Conservation (phyloP, 2,329 filamentous ascomycete species). For the Talaromyces amestolkiae region DNA sequence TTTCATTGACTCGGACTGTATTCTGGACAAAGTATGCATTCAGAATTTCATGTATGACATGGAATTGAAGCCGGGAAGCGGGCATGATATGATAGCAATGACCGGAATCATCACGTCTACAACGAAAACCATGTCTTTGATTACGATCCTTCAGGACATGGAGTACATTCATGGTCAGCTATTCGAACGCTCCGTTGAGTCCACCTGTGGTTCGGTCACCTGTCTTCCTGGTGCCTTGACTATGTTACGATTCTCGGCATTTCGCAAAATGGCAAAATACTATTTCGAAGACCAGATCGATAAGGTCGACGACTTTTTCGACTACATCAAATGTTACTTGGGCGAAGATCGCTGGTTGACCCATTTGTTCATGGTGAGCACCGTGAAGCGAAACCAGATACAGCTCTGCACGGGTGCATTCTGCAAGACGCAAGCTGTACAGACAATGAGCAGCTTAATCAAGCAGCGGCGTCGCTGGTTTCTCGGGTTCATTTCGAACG, state of each 20-base stretch:
- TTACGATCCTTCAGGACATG: slow-evolving; percentile 94
- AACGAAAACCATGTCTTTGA: slow-evolving; percentile 79
- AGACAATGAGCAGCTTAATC: slow-evolving; percentile 77
- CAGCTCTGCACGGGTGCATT: slow-evolving; percentile 97
- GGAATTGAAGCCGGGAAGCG: slow-evolving; percentile 91
- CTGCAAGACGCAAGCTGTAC: slow-evolving; percentile 96
- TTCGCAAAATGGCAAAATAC: slow-evolving; percentile 94
- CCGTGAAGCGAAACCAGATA: slow-evolving; percentile 89
- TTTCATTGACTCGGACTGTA: slow-evolving; percentile 97
- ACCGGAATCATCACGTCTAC: slow-evolving; percentile 96
- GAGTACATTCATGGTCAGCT: slow-evolving; percentile 97
- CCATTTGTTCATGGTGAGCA: slow-evolving; percentile 97
- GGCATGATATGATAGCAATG: slow-evolving; percentile 93
- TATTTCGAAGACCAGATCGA: slow-evolving; percentile 98
- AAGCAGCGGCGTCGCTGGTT: slow-evolving; percentile 98
- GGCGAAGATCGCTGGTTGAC: slow-evolving; percentile 97
- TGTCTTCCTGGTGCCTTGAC: slow-evolving; percentile 94
- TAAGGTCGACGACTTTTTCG: slow-evolving; percentile 91
- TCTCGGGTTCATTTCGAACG: slow-evolving; percentile 94
- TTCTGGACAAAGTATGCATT: slow-evolving; percentile 83
- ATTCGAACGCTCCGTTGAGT: slow-evolving; percentile 93
- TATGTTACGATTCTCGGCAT: slow-evolving; percentile 92
- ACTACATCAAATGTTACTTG: slow-evolving; percentile 92
- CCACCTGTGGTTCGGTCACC: slow-evolving; percentile 87
- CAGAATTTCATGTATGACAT: slow-evolving; percentile 99